Base-by-base conservation (phyloP, 2,329 filamentous ascomycete species). In the Salinomyces thailandicus region DNA sequence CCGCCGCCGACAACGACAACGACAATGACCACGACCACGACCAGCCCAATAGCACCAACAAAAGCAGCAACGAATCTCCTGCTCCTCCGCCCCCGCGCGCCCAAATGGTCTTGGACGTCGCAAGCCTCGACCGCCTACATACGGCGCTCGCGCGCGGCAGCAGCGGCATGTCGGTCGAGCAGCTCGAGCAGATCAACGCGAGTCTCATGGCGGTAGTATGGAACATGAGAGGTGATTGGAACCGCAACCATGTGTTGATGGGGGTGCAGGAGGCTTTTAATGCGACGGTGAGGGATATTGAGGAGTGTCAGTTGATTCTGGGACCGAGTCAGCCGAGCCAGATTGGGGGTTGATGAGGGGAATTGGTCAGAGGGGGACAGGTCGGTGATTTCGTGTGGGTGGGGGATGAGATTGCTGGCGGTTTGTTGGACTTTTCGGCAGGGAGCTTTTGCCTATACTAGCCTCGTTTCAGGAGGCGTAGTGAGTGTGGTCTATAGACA, bases 121-220 rank as follows among this genome's bases (percentile, higher is more conserved):
- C 53, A 0, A 66, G 72, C 18, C 64, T 85, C 16, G 59, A 65
- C 2, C 57, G 64, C 5, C 71, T 93, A 37, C 69, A 85, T 38
- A 57, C 68, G 0, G 67, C 75, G 24, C 64, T 94, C 20, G 77
- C 79, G 0, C 62, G 72, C 18, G 68, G 71, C 30, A 89, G 83
- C 2, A 79, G 75, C 14, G 85, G 84, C 1, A 84, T 83, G 58
- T 83, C 80, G 0, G 83, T 98, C 35, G 91, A 98, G 62, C 89
- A 98, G 59, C 67, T 98, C 14, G 89, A 96, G 66, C 89, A 96
- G 61, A 79, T 95, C 57, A 87, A 87, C 58, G 80, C 86, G 5
- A 77, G 81, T 47, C 67, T 96, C 45, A 96, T 96, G 89, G 82
- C 89, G 42, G 77, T 79, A 45, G 73, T 96, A 30, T 98, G 91